A percentile compares a stretch with the other conserved stretches of the same genome.
phyloP scores from a whole-genome alignment of 306 rosid genomes.

The Sicyos edulis region DNA sequence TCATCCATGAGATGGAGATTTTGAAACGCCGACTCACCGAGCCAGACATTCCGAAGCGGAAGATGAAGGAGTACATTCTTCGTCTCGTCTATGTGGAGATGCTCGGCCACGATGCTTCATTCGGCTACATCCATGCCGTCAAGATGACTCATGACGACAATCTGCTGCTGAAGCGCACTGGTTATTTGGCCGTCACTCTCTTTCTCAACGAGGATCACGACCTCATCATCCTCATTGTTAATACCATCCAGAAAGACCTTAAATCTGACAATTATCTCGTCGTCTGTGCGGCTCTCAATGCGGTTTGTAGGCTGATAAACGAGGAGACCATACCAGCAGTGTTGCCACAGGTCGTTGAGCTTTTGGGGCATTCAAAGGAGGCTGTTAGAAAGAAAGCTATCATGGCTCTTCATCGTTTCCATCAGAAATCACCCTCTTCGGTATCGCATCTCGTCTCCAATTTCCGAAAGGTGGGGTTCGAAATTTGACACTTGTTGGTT shows the following conservation, averaged over 20 bases:
- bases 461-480: conserved; percentile 46
- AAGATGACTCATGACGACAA: conserved; percentile 89
- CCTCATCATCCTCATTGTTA: conserved; percentile 82
- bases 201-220: conserved; percentile 79
- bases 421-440: conserved; percentile 66
- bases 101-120: conserved; percentile 93
- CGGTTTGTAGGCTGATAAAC: conserved; percentile 69
- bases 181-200: conserved; percentile 85
- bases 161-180: conserved; percentile 72
- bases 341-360: conserved; percentile 76
- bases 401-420: conserved; percentile 85
- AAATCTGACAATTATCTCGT: conserved; percentile 76
- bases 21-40: conserved; percentile 75
- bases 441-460: conserved; percentile 63
- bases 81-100: conserved; percentile 87
- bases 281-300: conserved; percentile 82
- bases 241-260: conserved; percentile 91
- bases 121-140: conserved; percentile 91
- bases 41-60: conserved; percentile 82
- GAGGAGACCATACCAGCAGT: conserved; percentile 96
- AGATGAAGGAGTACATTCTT: conserved; percentile 91
- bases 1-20: conserved; percentile 83
- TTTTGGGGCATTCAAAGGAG: conserved; percentile 65
- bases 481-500: neutral
- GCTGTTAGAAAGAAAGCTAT: conserved; percentile 83